Evolutionary conservation across 257 asterid species (phyloP).

Genomic region (Hygrophila difformis): DNA sequence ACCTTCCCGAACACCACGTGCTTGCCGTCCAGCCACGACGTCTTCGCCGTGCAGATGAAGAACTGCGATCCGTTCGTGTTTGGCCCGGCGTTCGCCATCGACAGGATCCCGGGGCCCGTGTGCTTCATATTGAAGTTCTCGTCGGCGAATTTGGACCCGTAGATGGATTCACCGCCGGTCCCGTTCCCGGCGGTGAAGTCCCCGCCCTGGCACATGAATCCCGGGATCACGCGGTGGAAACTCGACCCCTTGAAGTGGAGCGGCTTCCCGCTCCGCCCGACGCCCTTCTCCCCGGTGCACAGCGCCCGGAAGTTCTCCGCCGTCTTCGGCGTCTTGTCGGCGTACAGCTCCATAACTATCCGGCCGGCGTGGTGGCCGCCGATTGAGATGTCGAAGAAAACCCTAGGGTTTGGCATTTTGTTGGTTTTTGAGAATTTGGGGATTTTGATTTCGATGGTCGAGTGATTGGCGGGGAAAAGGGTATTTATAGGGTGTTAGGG

Average conservation of each 20-base stretch:
- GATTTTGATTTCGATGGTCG: too few species aligned
- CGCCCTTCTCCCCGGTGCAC: slow-evolving; percentile 23
- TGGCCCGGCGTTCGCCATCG: slow-evolving; percentile 26
- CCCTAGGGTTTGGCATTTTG: slow-evolving; percentile 21
- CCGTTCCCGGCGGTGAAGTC: slow-evolving; percentile 25
- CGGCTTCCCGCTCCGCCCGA: slow-evolving; percentile 20
- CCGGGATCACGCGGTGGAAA: slow-evolving; percentile 24
- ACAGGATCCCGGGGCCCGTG: too few species aligned
- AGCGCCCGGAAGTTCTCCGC: slow-evolving; percentile 22
- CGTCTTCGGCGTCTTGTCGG: slow-evolving; percentile 14
- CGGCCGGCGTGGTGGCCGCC: slow-evolving; percentile 17
- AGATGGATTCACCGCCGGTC: slow-evolving; percentile 25
- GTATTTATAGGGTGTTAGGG: too few species aligned
- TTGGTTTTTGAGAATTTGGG: too few species aligned
- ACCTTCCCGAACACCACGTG: too few species aligned
- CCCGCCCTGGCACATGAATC: slow-evolving; percentile 28
- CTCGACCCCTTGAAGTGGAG: slow-evolving; percentile 20
- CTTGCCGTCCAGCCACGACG: too few species aligned
- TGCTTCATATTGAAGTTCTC: too few species aligned
- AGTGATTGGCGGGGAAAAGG: too few species aligned
- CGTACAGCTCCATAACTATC: slow-evolving; percentile 21
- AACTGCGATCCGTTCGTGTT: slow-evolving; percentile 24
- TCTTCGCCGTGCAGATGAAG: too few species aligned
- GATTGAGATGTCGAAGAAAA: slow-evolving; percentile 16
- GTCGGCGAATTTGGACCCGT: slow-evolving; percentile 10